phyloP scores from a whole-genome alignment of 768 basidiomycete species.

The Artomyces pyxidatus region DNA sequence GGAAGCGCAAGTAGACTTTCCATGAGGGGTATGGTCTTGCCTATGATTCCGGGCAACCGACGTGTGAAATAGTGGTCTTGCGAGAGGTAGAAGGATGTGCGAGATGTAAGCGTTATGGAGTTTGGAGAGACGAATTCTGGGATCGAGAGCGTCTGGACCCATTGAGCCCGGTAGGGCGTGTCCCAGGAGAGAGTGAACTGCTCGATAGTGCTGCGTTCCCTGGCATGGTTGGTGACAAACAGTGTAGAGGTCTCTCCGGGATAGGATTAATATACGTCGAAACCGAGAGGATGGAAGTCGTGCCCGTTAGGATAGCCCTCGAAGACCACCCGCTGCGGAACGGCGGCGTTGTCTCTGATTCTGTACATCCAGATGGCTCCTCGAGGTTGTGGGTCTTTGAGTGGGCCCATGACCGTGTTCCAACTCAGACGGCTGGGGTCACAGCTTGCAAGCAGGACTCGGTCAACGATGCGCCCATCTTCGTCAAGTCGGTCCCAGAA shows the following conservation, averaged over 20 bases:
- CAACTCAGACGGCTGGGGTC: constrained; percentile 49
- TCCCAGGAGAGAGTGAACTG: constrained; percentile 50
- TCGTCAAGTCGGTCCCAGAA: constrained; percentile 54
- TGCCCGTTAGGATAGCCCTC: constrained; percentile 45
- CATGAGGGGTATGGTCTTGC: constrained; percentile 39
- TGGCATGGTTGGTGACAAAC: constrained; percentile 65
- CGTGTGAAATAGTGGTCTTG: constrained; percentile 68
- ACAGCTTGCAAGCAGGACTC: constrained; percentile 39
- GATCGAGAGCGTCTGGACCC: constrained; percentile 55
- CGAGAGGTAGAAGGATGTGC: constrained; percentile 61
- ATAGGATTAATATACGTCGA: constrained; percentile 47
- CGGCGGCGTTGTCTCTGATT: constrained; percentile 10
- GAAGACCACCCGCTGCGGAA: constrained; percentile 35
- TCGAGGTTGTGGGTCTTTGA: constrained; percentile 46
- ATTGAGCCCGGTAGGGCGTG: constrained; percentile 33
- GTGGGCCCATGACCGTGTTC: constrained; percentile 76
- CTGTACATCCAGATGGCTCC: constrained; percentile 55
- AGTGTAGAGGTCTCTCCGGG: constrained; percentile 42
- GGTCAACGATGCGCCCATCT: constrained; percentile 31
- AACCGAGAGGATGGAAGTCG: constrained; percentile 68
- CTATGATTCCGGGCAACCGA: constrained; percentile 43
- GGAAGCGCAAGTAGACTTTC: constrained; percentile 55
- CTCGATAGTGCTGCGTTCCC: constrained; percentile 53
- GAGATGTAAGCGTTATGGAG: constrained; percentile 54
- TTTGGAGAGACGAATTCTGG: constrained; percentile 59